Evolutionary conservation across 2,329 filamentous ascomycete genomes (phyloP), one percentile per base, ranked within the genome.

Genomic region (Arthrinium phaeospermum): DNA sequence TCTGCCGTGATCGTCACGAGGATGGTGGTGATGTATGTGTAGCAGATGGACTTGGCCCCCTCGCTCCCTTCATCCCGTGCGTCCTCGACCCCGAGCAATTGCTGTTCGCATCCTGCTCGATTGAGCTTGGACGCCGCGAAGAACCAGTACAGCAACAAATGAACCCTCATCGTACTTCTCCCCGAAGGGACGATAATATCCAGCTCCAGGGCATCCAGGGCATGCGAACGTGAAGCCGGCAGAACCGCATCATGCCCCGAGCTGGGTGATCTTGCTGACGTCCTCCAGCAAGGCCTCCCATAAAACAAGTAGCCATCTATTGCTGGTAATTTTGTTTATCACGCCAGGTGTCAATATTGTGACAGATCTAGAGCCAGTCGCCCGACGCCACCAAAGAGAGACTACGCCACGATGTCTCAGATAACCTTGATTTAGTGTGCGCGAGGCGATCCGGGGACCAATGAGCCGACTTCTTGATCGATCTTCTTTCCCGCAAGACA

Each of bases 21-120:
- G 8, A 76, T 70, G 12, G 75, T 76, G n/a, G 74, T 76, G 61
- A 75, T 73, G 45, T 76, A 76, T 1, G 74, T 75, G 47, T 74
- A 73, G 51, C 74, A 76, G 69, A 71, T 70, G 7, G 75, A 72
- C n/a, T 70, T 7, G 7, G 30, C 30, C 7, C 53, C 53, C 53
- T 8, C 34, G 16, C 53, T 37, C 16, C 3, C 30, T 37, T 37
- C 16, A 19, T 61, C 10, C 14, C 34, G 16, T 37, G 53, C 53
- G 30, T 37, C 34, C 19, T 16, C 30, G 30, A 16, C 16, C 22
- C 14, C 30, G 7, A 61, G 53, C 19, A n/a, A 12, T n/a, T 10
- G 53, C 22, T 34, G 16, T 2, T 34, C 53, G 10, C 53, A 37
- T 19, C 19, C 19, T 12, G 30, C 8, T 16, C 12, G 16, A 19